Evolutionary conservation across 1,139 yeast species (phyloP), one percentile per base, ranked within the genome.

Genomic region (Zygosaccharomyces pseudobailii): DNA sequence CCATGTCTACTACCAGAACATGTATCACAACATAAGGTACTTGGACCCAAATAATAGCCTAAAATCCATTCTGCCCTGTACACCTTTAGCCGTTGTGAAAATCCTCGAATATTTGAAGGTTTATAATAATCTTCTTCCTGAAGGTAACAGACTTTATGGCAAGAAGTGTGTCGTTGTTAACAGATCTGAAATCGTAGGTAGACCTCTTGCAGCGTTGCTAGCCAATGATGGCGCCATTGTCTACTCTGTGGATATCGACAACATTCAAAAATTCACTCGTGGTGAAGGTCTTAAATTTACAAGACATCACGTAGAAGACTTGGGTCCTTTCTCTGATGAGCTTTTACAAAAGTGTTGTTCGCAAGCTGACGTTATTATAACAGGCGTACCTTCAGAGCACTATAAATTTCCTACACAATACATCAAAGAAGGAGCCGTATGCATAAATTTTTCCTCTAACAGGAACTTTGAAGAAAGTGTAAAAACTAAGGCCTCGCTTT

Each of bases 191-290:
- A 90, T 92, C 58, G 98, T 92, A 20, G 98, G 98, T 5, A 80
- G 98, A 56, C 98, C 98, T 1, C 73, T 92, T 53, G 98, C 98
- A 28, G 97, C 98, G 0, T 71, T 92, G 36, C 72, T 94, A 55
- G 98, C 98, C 23, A 92, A 92, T 60, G 98, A 92, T 62, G 98
- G 98, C 53, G 98, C 98, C 23, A 85, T 84, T 1, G 98, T 92
- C 1, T 92, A 86, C 66, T 89, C 97, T 1, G 90, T 83, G 4
- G 98, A 92, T 63, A 72, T 92, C 43, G 82, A 86, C 58, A 87
- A 89, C 53, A 82, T 88, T 52, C 97, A 92, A 67, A 82, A 83
- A 64, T 92, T 87, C 68, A 90, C 97, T 7, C 78, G 98, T 62
- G 98, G 98, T 36, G 95, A 87, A 58, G 95, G 95, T 43, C 74